Evolutionary conservation across 257 asterid species (phyloP).

Genomic region (Osmanthus fragrans): DNA sequence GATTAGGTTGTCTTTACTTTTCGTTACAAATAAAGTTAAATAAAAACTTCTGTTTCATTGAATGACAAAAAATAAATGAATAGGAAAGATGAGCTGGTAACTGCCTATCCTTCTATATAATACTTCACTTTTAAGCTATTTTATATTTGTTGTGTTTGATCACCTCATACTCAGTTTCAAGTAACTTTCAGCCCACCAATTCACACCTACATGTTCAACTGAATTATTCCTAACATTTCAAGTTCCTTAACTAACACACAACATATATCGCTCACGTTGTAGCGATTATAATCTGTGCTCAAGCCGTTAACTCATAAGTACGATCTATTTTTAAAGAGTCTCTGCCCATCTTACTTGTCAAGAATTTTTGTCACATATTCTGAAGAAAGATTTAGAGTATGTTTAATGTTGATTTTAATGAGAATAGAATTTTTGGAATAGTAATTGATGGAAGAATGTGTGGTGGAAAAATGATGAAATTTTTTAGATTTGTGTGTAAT

Average conservation of each 20-base stretch:
- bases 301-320: too few relatives aligned
- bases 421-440: too few relatives aligned
- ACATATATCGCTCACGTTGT: not conserved
- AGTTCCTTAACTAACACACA: slow-evolving; percentile 39
- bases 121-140: slow-evolving; percentile 16
- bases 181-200: slow-evolving; percentile 37
- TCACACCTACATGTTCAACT: slow-evolving; percentile 45
- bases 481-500: too few relatives aligned
- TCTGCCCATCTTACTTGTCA: too few relatives aligned
- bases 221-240: slow-evolving; percentile 29
- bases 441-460: too few relatives aligned
- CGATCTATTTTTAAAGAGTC: too few relatives aligned
- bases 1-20: slow-evolving; percentile 52
- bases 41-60: slow-evolving; percentile 35
- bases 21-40: slow-evolving; percentile 18
- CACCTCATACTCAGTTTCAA: slow-evolving; percentile 17
- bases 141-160: slow-evolving; percentile 7
- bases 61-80: slow-evolving; percentile 61
- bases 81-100: slow-evolving; percentile 61
- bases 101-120: slow-evolving; percentile 33
- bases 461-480: too few relatives aligned
- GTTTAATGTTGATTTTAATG: too few relatives aligned
- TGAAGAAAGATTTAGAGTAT: too few relatives aligned
- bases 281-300: too few relatives aligned
- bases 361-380: too few relatives aligned